Evolutionary conservation across 495 filamentous ascomycete species (phyloP), one percentile per base, ranked within the genome.

Genomic region (Podospora didyma): DNA sequence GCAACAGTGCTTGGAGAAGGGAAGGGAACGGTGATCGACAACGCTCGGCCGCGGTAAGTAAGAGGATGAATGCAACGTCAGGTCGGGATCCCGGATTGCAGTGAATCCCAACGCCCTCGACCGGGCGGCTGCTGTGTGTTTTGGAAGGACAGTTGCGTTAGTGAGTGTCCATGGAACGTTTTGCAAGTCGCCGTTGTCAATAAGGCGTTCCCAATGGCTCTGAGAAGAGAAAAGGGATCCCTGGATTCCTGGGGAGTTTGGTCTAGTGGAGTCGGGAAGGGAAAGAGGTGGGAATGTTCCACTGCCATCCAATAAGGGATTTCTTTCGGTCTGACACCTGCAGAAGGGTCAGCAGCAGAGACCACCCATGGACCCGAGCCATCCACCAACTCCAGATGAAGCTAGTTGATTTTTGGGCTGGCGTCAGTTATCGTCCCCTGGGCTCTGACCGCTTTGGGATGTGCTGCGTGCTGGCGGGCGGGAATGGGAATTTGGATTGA

Each of bases 251-350:
- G 47, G 47, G 47, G 26, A 49, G 16, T 28, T 35, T 21, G 45
- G 45, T 47, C 34, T 49, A 6, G 47, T 22, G 17, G 47, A 22
- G 47, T 17, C 21, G 47, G 31, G 28, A 52, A 26, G 28, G 49
- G 28, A 35, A 21, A 20, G 2, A 37, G 20, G 22, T 47, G 22
- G 19, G 45, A 26, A 47, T 47, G 22, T 19, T 26, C 49, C 17
- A 52, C 17, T n/a, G 47, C 24, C 34, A 9, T 31, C 47, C 28
- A 52, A 26, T 23, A 50, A 50, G 17, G 48, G 48, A 50, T 28
- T 50, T 48, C 22, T 47, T 47, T 7, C 17, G 21, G n/a, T 37
- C 31, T 52, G 49, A 41, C 49, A 52, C 49, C 49, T 52, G 49
- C 49, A 52, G 31, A 26, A 42, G 49, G 2, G 12, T 14, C 28